Evolutionary conservation across 2,329 filamentous ascomycete genomes (phyloP).

Genomic region (Aureobasidium subglaciale): DNA sequence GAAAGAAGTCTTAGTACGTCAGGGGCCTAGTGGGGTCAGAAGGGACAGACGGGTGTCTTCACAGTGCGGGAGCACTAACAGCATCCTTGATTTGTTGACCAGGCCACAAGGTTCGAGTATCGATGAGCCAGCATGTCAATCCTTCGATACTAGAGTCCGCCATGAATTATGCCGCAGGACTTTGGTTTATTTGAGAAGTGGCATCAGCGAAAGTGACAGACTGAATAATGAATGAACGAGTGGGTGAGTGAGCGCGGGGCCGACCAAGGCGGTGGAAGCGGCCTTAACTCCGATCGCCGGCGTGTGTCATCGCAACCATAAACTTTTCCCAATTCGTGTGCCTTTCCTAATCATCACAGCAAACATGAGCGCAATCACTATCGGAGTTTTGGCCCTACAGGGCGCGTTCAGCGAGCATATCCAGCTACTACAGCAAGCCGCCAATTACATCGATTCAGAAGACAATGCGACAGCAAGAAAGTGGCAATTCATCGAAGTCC

Average conservation of each 20-base stretch:
- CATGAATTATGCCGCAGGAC: neutral
- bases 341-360: neutral
- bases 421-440: slow-evolving; percentile 63
- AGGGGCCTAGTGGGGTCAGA: slow-evolving; percentile 29
- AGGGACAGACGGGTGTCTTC: neutral
- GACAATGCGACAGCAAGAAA: slow-evolving; percentile 17
- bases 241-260: too few relatives aligned
- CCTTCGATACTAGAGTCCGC: neutral
- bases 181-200: neutral
- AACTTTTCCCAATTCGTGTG: neutral
- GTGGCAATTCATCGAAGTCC: slow-evolving; percentile 69
- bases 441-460: slow-evolving; percentile 38
- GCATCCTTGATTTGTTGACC: slow-evolving; percentile 38
- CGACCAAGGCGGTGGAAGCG: neutral
- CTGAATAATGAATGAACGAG: too few relatives aligned
- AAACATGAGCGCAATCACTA: slow-evolving; percentile 35
- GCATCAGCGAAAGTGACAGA: neutral
- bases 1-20: slow-evolving; percentile 37
- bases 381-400: slow-evolving; percentile 70
- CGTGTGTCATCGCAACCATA: neutral
- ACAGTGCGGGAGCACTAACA: slow-evolving; percentile 21
- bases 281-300: neutral
- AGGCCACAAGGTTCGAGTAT: slow-evolving; percentile 42
- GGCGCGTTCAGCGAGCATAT: slow-evolving; percentile 90
- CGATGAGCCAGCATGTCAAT: slow-evolving; percentile 43